Evolutionary conservation across 306 rosid genomes (phyloP).

Genomic region (Prunus dulcis): DNA sequence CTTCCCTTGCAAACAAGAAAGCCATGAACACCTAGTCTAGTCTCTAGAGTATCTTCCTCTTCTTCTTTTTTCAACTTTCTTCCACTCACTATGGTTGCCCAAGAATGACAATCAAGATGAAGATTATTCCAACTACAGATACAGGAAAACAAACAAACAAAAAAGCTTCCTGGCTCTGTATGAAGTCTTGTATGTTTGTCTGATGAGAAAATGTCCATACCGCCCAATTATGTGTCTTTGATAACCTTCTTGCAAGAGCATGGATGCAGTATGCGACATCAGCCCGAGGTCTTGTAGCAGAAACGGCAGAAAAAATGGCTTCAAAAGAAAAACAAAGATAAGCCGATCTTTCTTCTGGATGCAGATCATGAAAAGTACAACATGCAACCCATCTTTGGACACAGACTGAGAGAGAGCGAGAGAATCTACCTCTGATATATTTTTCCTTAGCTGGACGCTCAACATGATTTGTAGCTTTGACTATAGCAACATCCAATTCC

Average conservation of each 20-base stretch:
- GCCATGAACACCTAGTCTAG: background rate
- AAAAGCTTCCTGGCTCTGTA: background rate
- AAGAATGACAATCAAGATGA: background rate
- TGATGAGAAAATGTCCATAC: slow-evolving; percentile 45
- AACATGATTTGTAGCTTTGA: slow-evolving; percentile 91
- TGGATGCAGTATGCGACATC: slow-evolving; percentile 99
- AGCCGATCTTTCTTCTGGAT: slow-evolving; percentile 12
- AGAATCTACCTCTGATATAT: slow-evolving; percentile 68
- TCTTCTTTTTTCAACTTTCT: background rate
- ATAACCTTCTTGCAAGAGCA: slow-evolving; percentile 84
- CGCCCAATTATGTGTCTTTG: slow-evolving; percentile 99
- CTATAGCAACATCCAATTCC: slow-evolving; percentile 96
- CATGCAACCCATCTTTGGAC: background rate
- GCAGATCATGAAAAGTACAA: background rate
- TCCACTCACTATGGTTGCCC: background rate
- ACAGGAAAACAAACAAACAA: background rate
- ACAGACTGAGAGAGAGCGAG: slow-evolving; percentile 1
- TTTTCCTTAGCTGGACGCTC: slow-evolving; percentile 93
- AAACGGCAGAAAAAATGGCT: slow-evolving; percentile 95
- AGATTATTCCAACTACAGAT: background rate
- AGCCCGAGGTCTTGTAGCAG: slow-evolving; percentile 96
- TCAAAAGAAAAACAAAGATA: slow-evolving; percentile 39
- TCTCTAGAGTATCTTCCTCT: background rate
- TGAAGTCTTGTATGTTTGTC: background rate
- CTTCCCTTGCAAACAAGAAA: background rate